Conservation (phyloP, 2,329 filamentous ascomycete species). For the Tolypocladium album region DNA sequence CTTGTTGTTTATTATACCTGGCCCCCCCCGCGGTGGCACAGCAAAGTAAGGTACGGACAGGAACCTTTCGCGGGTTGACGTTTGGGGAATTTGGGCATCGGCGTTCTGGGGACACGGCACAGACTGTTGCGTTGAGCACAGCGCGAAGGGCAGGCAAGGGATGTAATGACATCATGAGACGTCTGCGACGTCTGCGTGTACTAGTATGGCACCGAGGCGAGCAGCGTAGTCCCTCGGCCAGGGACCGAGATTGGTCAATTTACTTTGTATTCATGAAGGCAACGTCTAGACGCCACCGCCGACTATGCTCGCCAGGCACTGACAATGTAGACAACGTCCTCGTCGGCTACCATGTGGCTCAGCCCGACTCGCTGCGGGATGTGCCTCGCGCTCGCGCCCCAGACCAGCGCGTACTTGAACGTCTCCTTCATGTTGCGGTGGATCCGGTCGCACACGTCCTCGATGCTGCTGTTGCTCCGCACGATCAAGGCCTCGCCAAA, state of each 20-base stretch:
- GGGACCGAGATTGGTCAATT: background rate
- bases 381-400: constrained; percentile 93
- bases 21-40: background rate
- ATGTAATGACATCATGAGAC: constrained; percentile 16
- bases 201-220: background rate
- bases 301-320: constrained; percentile 52
- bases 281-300: background rate
- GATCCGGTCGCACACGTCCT: constrained; percentile 94
- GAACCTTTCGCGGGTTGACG: background rate
- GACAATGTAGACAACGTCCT: constrained; percentile 59
- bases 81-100: constrained; percentile 2
- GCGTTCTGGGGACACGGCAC: constrained; percentile 2
- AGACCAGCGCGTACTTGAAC: constrained; percentile 97
- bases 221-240: background rate
- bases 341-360: constrained; percentile 63
- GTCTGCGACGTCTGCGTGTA: constrained; percentile 9
- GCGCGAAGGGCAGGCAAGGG: constrained; percentile 2
- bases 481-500: constrained; percentile 92
- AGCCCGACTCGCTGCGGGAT: constrained; percentile 88
- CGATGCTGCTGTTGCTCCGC: constrained; percentile 74
- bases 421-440: constrained; percentile 93
- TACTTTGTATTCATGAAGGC: background rate
- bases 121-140: background rate
- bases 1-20: constrained; percentile 4
- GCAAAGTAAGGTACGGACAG: background rate